Conservation (phyloP, 2,329 filamentous ascomycete genomes). For the Calonectria leucothoes region DNA sequence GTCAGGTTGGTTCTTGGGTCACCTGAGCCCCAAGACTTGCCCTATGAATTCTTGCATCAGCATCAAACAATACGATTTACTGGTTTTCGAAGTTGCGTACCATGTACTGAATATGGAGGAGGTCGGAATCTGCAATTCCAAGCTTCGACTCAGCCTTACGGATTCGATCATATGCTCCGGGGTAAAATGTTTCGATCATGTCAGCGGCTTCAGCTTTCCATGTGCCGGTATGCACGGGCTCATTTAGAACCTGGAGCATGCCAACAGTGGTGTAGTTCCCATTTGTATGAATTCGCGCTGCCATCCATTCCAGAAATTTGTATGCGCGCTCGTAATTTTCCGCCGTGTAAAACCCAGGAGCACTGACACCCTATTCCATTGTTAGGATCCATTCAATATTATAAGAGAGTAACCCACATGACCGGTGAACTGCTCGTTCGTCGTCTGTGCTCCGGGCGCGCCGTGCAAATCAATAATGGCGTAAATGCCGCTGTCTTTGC, state of each 20-base stretch:
- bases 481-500: conserved; percentile 35
- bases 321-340: conserved; percentile 67
- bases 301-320: conserved; percentile 66
- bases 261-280: conserved; percentile 65
- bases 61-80: background rate
- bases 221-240: conserved; percentile 58
- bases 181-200: conserved; percentile 42
- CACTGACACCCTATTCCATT: conserved; percentile 8
- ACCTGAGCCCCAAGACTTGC: conserved; percentile 65
- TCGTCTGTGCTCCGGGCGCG: conserved; percentile 34
- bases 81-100: conserved; percentile 27
- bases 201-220: conserved; percentile 36
- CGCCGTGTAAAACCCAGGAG: conserved; percentile 65
- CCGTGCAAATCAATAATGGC: conserved; percentile 42
- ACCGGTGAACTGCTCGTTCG: conserved; percentile 40
- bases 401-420: conserved; percentile 29
- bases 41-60: conserved; percentile 15
- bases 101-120: conserved; percentile 64
- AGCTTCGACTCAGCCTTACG: conserved; percentile 58
- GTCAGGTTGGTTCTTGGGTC: conserved; percentile 60
- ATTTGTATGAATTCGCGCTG: conserved; percentile 62
- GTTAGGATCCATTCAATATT: background rate
- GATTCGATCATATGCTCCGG: conserved; percentile 49
- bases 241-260: conserved; percentile 70
- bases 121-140: conserved; percentile 53